Base-by-base conservation (phyloP, 2,329 filamentous ascomycete species). In the Fusarium sp. region DNA sequence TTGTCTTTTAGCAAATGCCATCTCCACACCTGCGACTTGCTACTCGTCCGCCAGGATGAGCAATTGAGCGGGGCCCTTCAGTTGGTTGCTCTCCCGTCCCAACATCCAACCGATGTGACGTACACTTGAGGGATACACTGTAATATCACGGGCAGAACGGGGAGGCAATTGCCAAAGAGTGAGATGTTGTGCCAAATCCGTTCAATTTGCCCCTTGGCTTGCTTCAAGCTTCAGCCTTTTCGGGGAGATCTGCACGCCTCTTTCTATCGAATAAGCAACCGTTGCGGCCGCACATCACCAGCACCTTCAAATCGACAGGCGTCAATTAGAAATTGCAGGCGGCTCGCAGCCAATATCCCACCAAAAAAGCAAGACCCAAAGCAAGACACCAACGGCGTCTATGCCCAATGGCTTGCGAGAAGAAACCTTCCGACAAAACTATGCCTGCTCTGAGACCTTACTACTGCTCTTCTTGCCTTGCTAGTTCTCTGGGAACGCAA, bases 31-130 rank as follows among this genome's bases (percentile, higher is more conserved):
- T 9, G 20, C 30, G 52, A 25, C 30, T 43, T 35, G 23, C 13
- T 33, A 30, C 17, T 53, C 46, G 48, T 39, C 46, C 23, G 32
- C 53, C 30, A 44, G 32, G 43, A 45, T 48, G 27, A 52, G 43
- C 43, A 65, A 54, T 33, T 35, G 19, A 33, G 60, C 33, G 60
- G 61, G 37, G 53, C 22, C 33, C 27, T 44, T 37, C 30, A 65
- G 53, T 59, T 65, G 62, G 60, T 60, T 48, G 47, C 62, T 60
- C 60, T 65, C 60, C 61, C 61, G 61, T 47, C 52, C 62, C 53
- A 51, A 41, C 32, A 45, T 48, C 37, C 35, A 53, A 59, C 47
- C 61, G 60, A 60, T 65, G 62, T 53, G 60, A 65, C 60, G 37
- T 60, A 43, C 61, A 43, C 30, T 43, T 35, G 20, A 30, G 35